A percentile compares a stretch with the other conserved stretches of the same genome.
Conservation (phyloP, 2,329 filamentous ascomycete species). For the Talaromyces sp. region DNA sequence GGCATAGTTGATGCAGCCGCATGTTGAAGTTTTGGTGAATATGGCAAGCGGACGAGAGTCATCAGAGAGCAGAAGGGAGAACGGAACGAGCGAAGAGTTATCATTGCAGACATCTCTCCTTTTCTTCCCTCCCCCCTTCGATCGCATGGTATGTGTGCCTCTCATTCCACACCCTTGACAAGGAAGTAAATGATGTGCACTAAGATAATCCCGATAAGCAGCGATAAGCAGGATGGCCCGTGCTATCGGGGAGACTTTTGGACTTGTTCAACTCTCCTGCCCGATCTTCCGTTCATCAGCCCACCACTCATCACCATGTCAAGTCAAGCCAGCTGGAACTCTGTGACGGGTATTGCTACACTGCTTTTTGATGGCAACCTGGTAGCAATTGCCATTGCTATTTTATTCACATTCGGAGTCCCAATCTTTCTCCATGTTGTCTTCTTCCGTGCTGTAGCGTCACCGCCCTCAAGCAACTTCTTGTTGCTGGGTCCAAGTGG, state of each 20-base stretch:
- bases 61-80: conserved; percentile 4
- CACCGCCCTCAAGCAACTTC: conserved; percentile 69
- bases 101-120: neutral
- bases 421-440: conserved; percentile 78
- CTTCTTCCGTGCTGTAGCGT: conserved; percentile 67
- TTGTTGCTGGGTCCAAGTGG: conserved; percentile 80
- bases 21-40: conserved; percentile 26
- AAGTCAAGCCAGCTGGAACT: conserved; percentile 39
- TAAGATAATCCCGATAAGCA: conserved; percentile 15
- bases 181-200: conserved; percentile 12
- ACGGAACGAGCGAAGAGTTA: neutral
- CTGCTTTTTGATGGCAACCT: conserved; percentile 47
- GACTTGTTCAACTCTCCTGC: neutral
- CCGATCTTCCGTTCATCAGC: conserved; percentile 4
- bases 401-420: conserved; percentile 69
- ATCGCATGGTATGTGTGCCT: conserved; percentile 16
- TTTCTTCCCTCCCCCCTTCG: conserved; percentile 6
- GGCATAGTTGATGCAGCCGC: conserved; percentile 31
- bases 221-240: conserved; percentile 8
- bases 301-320: conserved; percentile 25
- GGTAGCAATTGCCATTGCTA: conserved; percentile 63
- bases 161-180: conserved; percentile 14
- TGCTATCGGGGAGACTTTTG: conserved; percentile 17
- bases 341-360: conserved; percentile 42
- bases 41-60: neutral